Conservation (phyloP, 331 rosid genomes). For the Ulmus americana region DNA sequence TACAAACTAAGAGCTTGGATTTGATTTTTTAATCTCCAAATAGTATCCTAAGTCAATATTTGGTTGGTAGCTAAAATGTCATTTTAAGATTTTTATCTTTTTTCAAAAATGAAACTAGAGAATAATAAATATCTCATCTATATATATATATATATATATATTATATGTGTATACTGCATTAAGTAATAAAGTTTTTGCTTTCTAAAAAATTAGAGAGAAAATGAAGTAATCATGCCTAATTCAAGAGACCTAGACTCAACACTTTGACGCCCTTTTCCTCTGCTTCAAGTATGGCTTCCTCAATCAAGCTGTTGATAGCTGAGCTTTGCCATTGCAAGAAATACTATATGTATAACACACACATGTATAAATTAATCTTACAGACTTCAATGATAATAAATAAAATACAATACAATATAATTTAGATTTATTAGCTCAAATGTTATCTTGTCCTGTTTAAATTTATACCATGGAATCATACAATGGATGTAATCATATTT, state of each 20-base stretch:
- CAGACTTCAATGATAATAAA: neutral
- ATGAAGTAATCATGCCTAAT: constrained; percentile 43
- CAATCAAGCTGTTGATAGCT: constrained; percentile 42
- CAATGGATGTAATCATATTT: too few relatives aligned
- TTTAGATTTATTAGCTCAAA: too few relatives aligned
- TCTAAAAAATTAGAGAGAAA: neutral
- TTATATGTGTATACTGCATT: neutral
- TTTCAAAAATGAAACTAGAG: too few relatives aligned
- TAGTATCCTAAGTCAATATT: too few relatives aligned
- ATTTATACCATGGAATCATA: too few relatives aligned
- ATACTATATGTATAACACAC: constrained; percentile 35
- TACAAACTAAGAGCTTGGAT: neutral
- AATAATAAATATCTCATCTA: neutral
- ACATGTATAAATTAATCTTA: neutral
- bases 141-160: neutral
- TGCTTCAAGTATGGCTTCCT: constrained; percentile 62
- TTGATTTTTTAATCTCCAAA: neutral
- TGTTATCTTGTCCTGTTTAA: too few relatives aligned
- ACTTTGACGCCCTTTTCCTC: constrained; percentile 57
- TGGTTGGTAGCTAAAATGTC: too few relatives aligned
- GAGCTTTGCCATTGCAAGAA: constrained; percentile 38
- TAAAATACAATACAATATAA: neutral
- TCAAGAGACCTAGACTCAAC: constrained; percentile 63
- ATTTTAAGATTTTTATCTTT: too few relatives aligned
- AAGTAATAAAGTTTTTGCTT: neutral